phyloP scores from a whole-genome alignment of 441 rosid species.

The Brassica balearica region DNA sequence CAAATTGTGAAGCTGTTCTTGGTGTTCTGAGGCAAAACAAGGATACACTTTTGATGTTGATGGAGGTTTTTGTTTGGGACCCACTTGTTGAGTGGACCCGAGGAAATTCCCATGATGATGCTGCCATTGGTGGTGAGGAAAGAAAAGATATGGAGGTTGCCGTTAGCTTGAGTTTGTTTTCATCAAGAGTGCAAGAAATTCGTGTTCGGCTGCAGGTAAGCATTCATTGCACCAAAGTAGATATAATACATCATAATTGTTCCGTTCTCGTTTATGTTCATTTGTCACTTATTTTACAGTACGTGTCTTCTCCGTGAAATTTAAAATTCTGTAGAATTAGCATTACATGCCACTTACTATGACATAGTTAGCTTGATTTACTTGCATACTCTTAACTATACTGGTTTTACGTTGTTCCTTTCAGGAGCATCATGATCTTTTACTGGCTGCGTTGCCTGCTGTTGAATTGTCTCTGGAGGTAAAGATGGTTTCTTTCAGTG shows the following conservation, averaged over 20 bases:
- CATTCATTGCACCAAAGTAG: constrained; percentile 31
- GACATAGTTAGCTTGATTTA: constrained; percentile 29
- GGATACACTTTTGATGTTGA: constrained; percentile 86
- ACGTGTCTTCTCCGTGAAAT: constrained; percentile 19
- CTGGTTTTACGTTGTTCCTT: constrained; percentile 30
- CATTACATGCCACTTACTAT: constrained; percentile 18
- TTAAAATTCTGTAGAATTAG: constrained; percentile 14
- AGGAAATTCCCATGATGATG: constrained; percentile 97
- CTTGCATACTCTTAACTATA: constrained; percentile 10
- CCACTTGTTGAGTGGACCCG: constrained; percentile 99
- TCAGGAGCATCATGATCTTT: constrained; percentile 97
- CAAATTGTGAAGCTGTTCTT: constrained; percentile 91
- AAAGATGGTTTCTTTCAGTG: constrained; percentile 45
- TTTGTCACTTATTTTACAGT: neutral
- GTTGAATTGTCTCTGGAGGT: constrained; percentile 92
- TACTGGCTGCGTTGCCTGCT: constrained; percentile 82
- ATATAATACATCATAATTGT: constrained; percentile 25
- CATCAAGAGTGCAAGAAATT: constrained; percentile 98
- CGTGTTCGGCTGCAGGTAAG: constrained; percentile 96
- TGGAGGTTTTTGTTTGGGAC: constrained; percentile 98
- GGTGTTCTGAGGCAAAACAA: constrained; percentile 87
- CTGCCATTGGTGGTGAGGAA: constrained; percentile 98
- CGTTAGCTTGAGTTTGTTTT: constrained; percentile 98
- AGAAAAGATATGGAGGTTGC: constrained; percentile 99
- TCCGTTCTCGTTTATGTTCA: constrained; percentile 18